These are phyloP conservation scores for Saccharomyces hybrid DNA, from an alignment of 1,139 yeast species.

Conservation along the genomic window DNA sequence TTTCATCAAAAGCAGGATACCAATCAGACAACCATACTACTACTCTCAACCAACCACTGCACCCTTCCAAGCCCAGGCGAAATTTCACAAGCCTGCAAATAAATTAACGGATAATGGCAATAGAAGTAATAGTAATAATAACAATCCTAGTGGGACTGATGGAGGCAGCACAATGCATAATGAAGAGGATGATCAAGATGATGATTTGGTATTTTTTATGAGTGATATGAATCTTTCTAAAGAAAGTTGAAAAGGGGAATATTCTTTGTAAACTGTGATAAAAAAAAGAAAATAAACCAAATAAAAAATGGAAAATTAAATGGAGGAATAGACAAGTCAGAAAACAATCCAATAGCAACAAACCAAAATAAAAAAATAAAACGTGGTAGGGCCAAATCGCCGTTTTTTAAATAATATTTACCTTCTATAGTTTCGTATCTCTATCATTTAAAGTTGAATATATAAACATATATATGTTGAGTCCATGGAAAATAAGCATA, in stretches of 20 bases:
- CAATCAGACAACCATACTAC: conserved; percentile 27
- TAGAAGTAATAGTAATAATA: conserved; percentile 2
- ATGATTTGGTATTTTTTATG: conserved; percentile 79
- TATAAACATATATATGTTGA: neutral
- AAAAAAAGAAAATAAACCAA: too few relatives aligned
- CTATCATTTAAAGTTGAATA: neutral
- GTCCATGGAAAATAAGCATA: too few relatives aligned
- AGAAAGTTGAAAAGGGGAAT: neutral
- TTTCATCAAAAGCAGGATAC: conserved; percentile 18
- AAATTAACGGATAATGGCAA: conserved; percentile 22
- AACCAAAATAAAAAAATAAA: neutral
- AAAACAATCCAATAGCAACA: neutral
- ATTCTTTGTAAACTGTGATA: too few relatives aligned
- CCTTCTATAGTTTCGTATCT: neutral
- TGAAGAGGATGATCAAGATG: conserved; percentile 54
- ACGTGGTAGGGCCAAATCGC: too few relatives aligned
- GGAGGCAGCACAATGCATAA: conserved; percentile 4
- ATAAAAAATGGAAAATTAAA: too few relatives aligned
- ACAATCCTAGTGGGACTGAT: conserved; percentile 6
- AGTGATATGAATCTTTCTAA: conserved; percentile 63
- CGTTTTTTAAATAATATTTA: neutral
- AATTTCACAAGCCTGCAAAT: conserved; percentile 32
- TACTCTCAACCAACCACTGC: conserved; percentile 34
- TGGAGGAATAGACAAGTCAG: too few relatives aligned
- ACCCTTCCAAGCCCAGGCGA: conserved; percentile 35